phyloP scores from a whole-genome alignment of 805 yeast species.

The Jamesozyma hellenica region DNA sequence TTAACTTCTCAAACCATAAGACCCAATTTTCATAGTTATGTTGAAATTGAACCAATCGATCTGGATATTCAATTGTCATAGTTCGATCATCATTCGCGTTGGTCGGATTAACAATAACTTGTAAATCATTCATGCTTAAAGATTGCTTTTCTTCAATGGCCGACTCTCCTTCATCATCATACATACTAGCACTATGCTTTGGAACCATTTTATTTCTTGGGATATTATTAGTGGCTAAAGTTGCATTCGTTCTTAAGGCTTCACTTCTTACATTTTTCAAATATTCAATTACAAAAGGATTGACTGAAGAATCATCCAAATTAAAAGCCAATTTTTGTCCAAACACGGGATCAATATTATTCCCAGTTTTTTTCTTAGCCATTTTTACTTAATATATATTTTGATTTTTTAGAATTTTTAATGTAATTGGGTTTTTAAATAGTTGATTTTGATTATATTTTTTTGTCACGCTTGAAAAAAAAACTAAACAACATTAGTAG shows the following conservation, averaged over 20 bases:
- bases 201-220: neutral
- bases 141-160: neutral
- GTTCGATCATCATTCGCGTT: neutral
- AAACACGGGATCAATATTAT: conserved; percentile 16
- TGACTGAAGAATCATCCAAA: conserved; percentile 15
- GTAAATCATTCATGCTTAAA: neutral
- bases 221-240: neutral
- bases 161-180: conserved; percentile 15
- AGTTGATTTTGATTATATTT: too few species aligned
- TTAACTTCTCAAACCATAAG: conserved; percentile 11
- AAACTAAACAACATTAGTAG: too few species aligned
- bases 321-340: conserved; percentile 26
- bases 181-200: conserved; percentile 15
- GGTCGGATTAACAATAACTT: neutral
- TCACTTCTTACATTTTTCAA: conserved; percentile 20
- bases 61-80: neutral
- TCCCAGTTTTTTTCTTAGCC: neutral
- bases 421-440: neutral
- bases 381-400: too few species aligned
- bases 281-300: conserved; percentile 21
- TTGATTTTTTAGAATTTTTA: conserved; percentile 1
- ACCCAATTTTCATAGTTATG: conserved; percentile 6
- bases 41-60: conserved; percentile 1
- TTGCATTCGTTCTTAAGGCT: conserved; percentile 19
- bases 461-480: too few species aligned